These are phyloP conservation scores for Schrenkiella parvula DNA, from an alignment of 345 rosid genomes.

Conservation along the genomic window DNA sequence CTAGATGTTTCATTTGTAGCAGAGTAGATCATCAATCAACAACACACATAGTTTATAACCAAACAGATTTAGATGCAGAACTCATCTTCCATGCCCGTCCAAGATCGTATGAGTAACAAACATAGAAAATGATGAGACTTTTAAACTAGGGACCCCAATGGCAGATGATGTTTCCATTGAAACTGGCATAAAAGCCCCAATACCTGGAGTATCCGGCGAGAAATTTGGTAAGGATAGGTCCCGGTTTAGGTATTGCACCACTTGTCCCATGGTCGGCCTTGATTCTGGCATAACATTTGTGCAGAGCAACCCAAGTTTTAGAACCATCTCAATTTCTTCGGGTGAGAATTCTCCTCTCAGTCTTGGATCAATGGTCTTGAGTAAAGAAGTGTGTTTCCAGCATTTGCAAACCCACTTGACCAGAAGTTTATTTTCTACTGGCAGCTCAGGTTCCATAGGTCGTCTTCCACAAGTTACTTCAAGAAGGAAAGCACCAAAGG, in stretches of 20 bases:
- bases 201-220: not conserved
- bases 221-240: not conserved
- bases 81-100: constrained; percentile 18
- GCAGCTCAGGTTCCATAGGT: constrained; percentile 23
- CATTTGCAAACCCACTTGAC: constrained; percentile 25
- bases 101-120: constrained; percentile 15
- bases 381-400: constrained; percentile 25
- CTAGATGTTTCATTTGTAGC: not conserved
- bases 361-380: constrained; percentile 27
- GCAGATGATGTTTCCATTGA: not conserved
- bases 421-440: not conserved
- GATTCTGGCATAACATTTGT: constrained; percentile 8
- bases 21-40: not conserved
- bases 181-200: not conserved
- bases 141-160: not conserved
- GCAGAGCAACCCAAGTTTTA: constrained; percentile 24
- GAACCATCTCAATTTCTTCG: not conserved
- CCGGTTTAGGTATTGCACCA: constrained; percentile 8
- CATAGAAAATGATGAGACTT: not conserved
- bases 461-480: constrained; percentile 26
- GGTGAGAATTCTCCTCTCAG: not conserved
- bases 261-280: constrained; percentile 18
- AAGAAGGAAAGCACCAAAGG: constrained; percentile 27
- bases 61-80: not conserved
- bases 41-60: not conserved